These are phyloP conservation scores for Ophiostoma perfectum DNA, from an alignment of 2,329 filamentous ascomycete species.

Conservation along the genomic window DNA sequence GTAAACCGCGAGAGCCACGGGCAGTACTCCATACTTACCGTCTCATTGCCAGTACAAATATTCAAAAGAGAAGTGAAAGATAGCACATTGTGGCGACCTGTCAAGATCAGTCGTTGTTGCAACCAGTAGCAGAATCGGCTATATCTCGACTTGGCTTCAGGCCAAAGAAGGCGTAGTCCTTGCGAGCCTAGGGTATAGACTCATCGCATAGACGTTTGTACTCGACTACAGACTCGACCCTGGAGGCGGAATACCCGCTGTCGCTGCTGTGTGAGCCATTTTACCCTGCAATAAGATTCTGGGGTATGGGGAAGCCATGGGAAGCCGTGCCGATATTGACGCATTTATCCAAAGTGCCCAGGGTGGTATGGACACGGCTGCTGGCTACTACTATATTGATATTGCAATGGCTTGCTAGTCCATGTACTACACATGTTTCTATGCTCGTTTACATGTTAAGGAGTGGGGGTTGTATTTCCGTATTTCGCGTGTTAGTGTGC, in stretches of 20 bases:
- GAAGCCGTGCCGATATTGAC: constrained; percentile 5
- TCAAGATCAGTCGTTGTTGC: not conserved
- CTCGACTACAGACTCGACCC: not conserved
- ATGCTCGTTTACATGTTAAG: not conserved
- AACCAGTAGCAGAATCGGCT: not conserved
- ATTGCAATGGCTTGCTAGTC: too few species aligned
- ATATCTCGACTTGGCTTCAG: not conserved
- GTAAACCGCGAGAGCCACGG: not conserved
- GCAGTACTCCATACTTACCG: not conserved
- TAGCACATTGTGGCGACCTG: not conserved
- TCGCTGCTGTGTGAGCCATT: not conserved
- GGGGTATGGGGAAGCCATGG: constrained; percentile 17
- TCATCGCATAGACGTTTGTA: not conserved
- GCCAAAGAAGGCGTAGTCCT: not conserved
- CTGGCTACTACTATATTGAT: not conserved
- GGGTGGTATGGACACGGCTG: not conserved
- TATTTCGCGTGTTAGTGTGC: not conserved
- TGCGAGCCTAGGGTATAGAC: not conserved
- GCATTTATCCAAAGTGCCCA: constrained; percentile 18
- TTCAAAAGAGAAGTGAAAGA: not conserved
- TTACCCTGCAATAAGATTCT: not conserved
- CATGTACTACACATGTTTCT: too few species aligned
- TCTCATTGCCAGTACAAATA: not conserved
- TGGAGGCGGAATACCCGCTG: not conserved
- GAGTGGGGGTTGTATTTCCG: not conserved